Evolutionary conservation across 2,329 filamentous ascomycete species (phyloP), one percentile per base, ranked within the genome.

Genomic region (Penicillium verrucosum): DNA sequence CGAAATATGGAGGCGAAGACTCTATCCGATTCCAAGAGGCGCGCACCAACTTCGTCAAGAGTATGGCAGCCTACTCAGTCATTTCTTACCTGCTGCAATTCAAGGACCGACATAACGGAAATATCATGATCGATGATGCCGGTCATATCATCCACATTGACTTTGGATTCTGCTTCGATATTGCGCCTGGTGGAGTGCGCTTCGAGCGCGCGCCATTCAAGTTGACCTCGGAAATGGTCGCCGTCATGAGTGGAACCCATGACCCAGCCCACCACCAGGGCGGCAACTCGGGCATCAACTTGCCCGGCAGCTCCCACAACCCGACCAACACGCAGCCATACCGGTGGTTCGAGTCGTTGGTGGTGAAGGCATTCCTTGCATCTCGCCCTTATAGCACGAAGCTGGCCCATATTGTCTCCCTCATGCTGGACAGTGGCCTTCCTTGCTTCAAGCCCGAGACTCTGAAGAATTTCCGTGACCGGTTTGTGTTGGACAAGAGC

Each of bases 121-220:
- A 99, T 80, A 99, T 99, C 80, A 99, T 99, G 95, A 87, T 99
- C 61, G 93, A 99, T 73, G 93, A 97, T 69, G 90, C 89, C 0
- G 94, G 95, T 4, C 94, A 99, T 76, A 96, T 99, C 68, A 84
- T 99, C 52, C 94, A 99, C 78, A 97, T 99, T 65, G 94, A 99
- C 74, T 99, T 99, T 70, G 94, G 94, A 10, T 99, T 99, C 83
- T 97, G 93, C 78, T 99, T 99, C 77, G 95, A 99, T 70, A 97
- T 99, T 66, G 94, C 92, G 1, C 94, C 94, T 0, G 94, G 94
- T 46, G 94, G 95, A 58, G 92, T 99, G 69, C 93, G 92, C 66
- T 99, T 99, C 71, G 94, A 99, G 80, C 89, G 94, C 25, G 94
- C 94, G 0, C 94, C 94, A 0, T 99, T 99, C 82, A 99, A 99